A percentile compares a stretch with the other conserved stretches of the same genome.
These are phyloP conservation scores for Fusarium sterilihyphosum DNA, from an alignment of 2,329 filamentous ascomycete species.

Conservation along the genomic window DNA sequence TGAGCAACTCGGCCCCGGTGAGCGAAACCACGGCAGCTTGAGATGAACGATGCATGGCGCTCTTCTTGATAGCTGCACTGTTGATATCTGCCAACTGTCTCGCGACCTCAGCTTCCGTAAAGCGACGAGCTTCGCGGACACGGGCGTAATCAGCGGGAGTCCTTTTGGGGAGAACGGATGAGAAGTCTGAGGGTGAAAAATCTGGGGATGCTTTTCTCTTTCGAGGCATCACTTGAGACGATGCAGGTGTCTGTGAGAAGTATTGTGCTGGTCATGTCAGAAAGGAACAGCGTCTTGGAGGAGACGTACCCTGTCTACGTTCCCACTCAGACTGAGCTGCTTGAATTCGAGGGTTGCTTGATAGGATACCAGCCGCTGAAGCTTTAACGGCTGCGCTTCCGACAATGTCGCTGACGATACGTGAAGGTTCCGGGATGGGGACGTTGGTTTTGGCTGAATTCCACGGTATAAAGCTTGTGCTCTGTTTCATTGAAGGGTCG, in stretches of 20 bases:
- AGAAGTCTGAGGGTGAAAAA: background rate
- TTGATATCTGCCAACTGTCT: constrained; percentile 17
- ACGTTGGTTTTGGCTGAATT: constrained; percentile 12
- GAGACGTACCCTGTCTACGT: constrained; percentile 12
- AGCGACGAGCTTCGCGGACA: constrained; percentile 4
- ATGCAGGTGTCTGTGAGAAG: background rate
- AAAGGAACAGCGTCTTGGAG: background rate
- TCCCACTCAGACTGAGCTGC: constrained; percentile 47
- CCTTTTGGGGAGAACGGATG: constrained; percentile 2
- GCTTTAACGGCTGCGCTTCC: background rate
- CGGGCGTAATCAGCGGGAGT: constrained; percentile 11
- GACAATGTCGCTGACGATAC: constrained; percentile 41
- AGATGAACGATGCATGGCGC: constrained; percentile 3
- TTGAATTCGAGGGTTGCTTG: constrained; percentile 38
- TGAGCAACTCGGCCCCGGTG: constrained; percentile 23
- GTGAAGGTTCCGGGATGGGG: constrained; percentile 14
- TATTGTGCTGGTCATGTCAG: constrained; percentile 17
- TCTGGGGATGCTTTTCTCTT: constrained; percentile 25
- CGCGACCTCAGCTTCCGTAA: constrained; percentile 34
- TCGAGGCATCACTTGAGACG: background rate
- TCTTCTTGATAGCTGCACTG: constrained; percentile 3
- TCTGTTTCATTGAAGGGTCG: constrained; percentile 24
- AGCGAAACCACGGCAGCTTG: constrained; percentile 11
- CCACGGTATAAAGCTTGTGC: constrained; percentile 32
- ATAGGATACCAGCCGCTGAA: constrained; percentile 5